Percentiles rank a stretch among this genome's conserved stretches.
Evolutionary conservation across 163 green algal species (phyloP).

Genomic region (Scenedesmus sp.): DNA sequence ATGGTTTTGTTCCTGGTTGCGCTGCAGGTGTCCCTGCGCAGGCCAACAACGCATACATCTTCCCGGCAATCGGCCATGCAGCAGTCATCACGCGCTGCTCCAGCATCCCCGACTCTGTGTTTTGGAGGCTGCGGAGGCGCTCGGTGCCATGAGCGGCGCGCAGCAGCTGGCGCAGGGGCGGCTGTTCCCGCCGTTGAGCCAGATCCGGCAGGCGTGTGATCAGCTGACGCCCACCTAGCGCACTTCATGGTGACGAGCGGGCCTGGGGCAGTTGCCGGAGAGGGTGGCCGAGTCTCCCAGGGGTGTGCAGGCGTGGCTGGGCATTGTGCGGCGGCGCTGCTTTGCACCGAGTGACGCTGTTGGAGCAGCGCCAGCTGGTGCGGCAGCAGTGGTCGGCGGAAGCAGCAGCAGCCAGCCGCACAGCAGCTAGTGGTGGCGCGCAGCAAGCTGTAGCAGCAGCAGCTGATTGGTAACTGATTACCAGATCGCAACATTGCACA

Average conservation of each 20-base stretch:
- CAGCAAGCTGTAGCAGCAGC: conserved; percentile 1
- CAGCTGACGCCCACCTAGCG: conserved; percentile 17
- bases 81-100: conserved; percentile 52
- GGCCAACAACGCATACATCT: conserved; percentile 94
- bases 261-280: conserved; percentile 11
- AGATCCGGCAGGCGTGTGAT: conserved; percentile 63
- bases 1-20: background rate
- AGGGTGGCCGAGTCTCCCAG: background rate
- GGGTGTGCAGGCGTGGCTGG: background rate
- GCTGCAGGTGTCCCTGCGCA: conserved; percentile 61
- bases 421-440: background rate
- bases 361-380: background rate
- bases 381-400: background rate
- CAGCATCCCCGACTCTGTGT: conserved; percentile 65
- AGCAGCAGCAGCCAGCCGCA: background rate
- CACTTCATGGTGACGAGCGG: conserved; percentile 31
- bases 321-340: background rate
- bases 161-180: conserved; percentile 31
- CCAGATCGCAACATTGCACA: no score
- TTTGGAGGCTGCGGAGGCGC: conserved; percentile 75
- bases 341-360: background rate
- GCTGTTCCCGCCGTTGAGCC: conserved; percentile 77
- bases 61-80: conserved; percentile 49
- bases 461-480: no score
- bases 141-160: background rate